Evolutionary conservation across 2,329 filamentous ascomycete genomes (phyloP), one percentile per base, ranked within the genome.

Genomic region (Lecanosticta acicola): DNA sequence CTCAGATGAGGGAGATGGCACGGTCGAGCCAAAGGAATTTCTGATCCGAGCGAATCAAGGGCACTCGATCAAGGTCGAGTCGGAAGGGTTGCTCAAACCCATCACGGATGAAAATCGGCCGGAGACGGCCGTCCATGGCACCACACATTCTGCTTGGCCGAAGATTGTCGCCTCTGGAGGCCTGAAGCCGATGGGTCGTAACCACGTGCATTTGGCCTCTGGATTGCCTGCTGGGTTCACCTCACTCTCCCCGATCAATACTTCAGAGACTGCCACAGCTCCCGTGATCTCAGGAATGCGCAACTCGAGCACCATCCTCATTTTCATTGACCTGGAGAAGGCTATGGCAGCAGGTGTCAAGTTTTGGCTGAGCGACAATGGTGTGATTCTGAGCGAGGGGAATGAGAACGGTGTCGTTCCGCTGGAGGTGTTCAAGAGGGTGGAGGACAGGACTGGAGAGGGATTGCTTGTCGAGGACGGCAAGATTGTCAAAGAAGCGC

Each of bases 41-140:
- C 75, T 94, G 24, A 96, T 98, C 69, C 88, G 93, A 60, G 93
- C 93, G 20, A 95, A 94, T 62, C 93, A 97, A 71, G 93, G 93
- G 44, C 93, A 97, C 72, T 88, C 81, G 59, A 86, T 98, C 62
- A 80, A 81, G 60, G 70, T 83, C 29, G 83, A 87, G 20, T 80
- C 80, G n/a, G 79, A 83, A 38, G 77, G 77, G 0, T 76, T 94
- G 2, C 78, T 95, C 2, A 76, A 74, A 16, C 81, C 83, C 4
- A 73, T 96, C 46, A 82, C 80, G 1, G 46, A 48, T 2, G 54
- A 58, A 1, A 60, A 61, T 24, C n/a, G 56, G 11, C 63, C 65
- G 19, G 37, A 43, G 2, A 56, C 49, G 2, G 87, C 89, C 2
- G 79, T 97, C 2, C 90, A 97, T 68, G 91, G 93, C 32, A 96